These are phyloP conservation scores for Didymosphaeria variabile DNA, from an alignment of 2,329 filamentous ascomycete species.

Conservation along the genomic window DNA sequence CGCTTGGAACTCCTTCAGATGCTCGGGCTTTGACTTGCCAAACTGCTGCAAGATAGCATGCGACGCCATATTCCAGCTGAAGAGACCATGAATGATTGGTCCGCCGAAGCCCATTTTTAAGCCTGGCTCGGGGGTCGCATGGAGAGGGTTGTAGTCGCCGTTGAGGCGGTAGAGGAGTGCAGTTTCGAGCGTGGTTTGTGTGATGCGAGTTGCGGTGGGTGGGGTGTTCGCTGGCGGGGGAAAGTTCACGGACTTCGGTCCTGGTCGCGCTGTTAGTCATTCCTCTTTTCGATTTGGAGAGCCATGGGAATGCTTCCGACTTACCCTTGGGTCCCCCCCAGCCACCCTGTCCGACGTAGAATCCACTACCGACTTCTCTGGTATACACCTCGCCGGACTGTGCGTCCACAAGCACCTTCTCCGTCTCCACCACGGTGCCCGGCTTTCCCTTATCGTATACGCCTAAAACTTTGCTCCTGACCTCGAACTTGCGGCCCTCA, in stretches of 20 bases:
- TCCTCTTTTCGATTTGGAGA: background rate
- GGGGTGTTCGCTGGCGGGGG: slow-evolving; percentile 76
- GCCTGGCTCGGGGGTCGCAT: slow-evolving; percentile 85
- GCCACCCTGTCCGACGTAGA: slow-evolving; percentile 80
- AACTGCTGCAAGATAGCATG: slow-evolving; percentile 77
- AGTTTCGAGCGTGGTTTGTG: slow-evolving; percentile 76
- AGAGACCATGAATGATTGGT: slow-evolving; percentile 87
- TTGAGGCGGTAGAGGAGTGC: slow-evolving; percentile 73
- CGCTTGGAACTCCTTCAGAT: slow-evolving; percentile 88
- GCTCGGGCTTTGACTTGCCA: slow-evolving; percentile 79
- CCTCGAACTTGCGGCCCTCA: slow-evolving; percentile 76
- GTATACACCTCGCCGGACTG: slow-evolving; percentile 74
- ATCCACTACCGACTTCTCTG: slow-evolving; percentile 73
- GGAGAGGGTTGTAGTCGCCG: slow-evolving; percentile 93
- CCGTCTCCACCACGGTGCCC: slow-evolving; percentile 81
- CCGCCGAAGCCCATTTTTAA: slow-evolving; percentile 91
- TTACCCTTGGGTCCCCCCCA: slow-evolving; percentile 91
- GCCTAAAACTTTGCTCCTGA: slow-evolving; percentile 79
- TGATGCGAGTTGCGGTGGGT: slow-evolving; percentile 74
- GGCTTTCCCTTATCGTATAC: slow-evolving; percentile 91
- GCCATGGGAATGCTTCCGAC: slow-evolving; percentile 10
- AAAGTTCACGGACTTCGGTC: slow-evolving; percentile 78
- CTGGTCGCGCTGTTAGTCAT: slow-evolving; percentile 29
- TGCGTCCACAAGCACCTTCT: slow-evolving; percentile 78
- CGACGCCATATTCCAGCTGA: slow-evolving; percentile 82